These are phyloP conservation scores for Penicillium subrubescens DNA, from an alignment of 495 filamentous ascomycete genomes.

Conservation along the genomic window DNA sequence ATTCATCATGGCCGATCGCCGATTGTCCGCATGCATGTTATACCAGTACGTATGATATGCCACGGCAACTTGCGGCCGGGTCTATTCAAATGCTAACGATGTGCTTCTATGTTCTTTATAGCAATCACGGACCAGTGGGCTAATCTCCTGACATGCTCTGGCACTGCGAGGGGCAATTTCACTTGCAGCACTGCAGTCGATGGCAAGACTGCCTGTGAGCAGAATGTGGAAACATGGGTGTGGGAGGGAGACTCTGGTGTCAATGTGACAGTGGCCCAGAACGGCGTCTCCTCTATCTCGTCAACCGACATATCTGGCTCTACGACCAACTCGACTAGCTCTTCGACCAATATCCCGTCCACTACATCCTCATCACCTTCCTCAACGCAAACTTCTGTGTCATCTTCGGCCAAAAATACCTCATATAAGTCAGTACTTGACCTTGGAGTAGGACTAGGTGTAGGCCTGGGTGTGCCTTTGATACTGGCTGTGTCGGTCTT, in stretches of 20 bases:
- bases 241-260: not conserved
- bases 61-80: too few relatives aligned
- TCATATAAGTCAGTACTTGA: not conserved
- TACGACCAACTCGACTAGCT: not conserved
- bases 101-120: not conserved
- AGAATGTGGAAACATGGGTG: not conserved
- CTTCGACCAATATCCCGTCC: not conserved
- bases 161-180: not conserved
- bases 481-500: not conserved
- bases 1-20: conserved; percentile 18
- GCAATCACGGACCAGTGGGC: not conserved
- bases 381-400: not conserved
- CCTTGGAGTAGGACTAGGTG: not conserved
- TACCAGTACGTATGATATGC: not conserved
- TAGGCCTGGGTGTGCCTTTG: not conserved
- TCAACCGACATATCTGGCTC: not conserved
- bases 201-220: not conserved
- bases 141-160: not conserved
- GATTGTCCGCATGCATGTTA: conserved; percentile 17
- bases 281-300: not conserved
- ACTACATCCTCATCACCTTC: not conserved
- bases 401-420: not conserved
- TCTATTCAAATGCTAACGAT: not conserved
- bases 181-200: not conserved
- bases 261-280: not conserved